These are phyloP conservation scores for Cyathus striatus DNA, from an alignment of 768 basidiomycete species.

Conservation along the genomic window DNA sequence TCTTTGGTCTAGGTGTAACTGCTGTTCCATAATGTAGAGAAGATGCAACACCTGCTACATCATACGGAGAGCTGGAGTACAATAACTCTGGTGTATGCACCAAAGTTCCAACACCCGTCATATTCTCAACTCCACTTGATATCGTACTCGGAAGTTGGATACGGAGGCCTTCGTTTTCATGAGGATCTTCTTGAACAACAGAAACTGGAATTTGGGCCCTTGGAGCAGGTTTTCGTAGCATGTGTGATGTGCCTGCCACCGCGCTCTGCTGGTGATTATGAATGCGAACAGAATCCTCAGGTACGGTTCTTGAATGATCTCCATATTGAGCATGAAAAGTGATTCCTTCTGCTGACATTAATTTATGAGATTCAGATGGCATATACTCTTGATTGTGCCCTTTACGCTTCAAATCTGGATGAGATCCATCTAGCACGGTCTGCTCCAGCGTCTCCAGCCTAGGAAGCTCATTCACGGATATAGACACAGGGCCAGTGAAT, in stretches of 20 bases:
- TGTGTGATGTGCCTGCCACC: constrained; percentile 24
- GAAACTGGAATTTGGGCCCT: constrained; percentile 60
- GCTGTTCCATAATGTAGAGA: background rate
- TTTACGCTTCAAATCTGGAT: constrained; percentile 15
- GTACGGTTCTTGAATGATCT: background rate
- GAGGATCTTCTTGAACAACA: constrained; percentile 36
- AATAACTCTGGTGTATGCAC: constrained; percentile 25
- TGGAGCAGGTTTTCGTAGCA: constrained; percentile 60
- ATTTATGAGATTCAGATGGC: constrained; percentile 6
- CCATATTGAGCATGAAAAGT: background rate
- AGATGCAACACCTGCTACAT: background rate
- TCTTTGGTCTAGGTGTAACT: constrained; percentile 13
- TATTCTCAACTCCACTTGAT: constrained; percentile 46
- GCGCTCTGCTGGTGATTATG: constrained; percentile 27
- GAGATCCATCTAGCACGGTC: constrained; percentile 17
- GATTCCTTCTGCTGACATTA: too few relatives aligned
- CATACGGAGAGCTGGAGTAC: constrained; percentile 25
- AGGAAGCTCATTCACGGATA: constrained; percentile 17
- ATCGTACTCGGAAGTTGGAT: constrained; percentile 51
- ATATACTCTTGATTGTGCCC: constrained; percentile 9
- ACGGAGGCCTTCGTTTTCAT: constrained; percentile 13
- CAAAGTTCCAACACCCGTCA: constrained; percentile 59
- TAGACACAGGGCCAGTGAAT: constrained; percentile 51
- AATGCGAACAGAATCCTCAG: background rate
- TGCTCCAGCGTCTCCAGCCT: constrained; percentile 30